Evolutionary conservation across 2,329 filamentous ascomycete genomes (phyloP), one percentile per base, ranked within the genome.

Genomic region (Purpureocillium takamizusanense): DNA sequence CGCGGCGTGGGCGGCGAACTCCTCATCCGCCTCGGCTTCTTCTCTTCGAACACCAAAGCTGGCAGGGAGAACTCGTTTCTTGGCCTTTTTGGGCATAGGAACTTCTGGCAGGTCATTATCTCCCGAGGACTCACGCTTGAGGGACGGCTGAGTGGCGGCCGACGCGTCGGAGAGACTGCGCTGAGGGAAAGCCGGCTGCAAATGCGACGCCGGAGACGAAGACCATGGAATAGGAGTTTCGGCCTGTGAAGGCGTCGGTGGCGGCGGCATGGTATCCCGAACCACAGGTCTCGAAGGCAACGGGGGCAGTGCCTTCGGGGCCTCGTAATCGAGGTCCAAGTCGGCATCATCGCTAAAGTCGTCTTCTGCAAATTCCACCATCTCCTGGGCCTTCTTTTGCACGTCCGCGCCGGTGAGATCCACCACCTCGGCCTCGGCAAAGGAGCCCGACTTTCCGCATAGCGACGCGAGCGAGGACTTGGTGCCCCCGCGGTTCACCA

Each of bases 311-410:
- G 72, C 65, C 2, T 66, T 59, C 0, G 80, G 77, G 42, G 77
- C 70, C 42, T 84, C 72, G 37, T 79, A 73, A 45, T 88, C 74
- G 15, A 84, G 60, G 44, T 86, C 84, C 17, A 94, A 67, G 39
- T 87, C 76, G 15, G 81, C 73, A 49, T 95, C 88, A 54, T 90
- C 85, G 51, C 87, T 86, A 48, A 94, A 92, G 53, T 95, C 89
- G 49, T 90, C 81, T 45, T 88, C 84, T 42, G 79, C 76, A 45
- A 88, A 84, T 43, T 73, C 76, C 9, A 83, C 73, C 7, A 48
- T 44, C 10, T 55, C 42, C 30, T 54, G 44, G 21, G 46, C 35
- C 36, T 57, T 60, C 43, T 48, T 35, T 18, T 52, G 28, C 11
- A 48, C 44, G 31, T 56, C 52, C 1, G 57, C 37, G 5, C 39